Conservation (phyloP, 2,329 filamentous ascomycete species). For the Penicillium decumbens region DNA sequence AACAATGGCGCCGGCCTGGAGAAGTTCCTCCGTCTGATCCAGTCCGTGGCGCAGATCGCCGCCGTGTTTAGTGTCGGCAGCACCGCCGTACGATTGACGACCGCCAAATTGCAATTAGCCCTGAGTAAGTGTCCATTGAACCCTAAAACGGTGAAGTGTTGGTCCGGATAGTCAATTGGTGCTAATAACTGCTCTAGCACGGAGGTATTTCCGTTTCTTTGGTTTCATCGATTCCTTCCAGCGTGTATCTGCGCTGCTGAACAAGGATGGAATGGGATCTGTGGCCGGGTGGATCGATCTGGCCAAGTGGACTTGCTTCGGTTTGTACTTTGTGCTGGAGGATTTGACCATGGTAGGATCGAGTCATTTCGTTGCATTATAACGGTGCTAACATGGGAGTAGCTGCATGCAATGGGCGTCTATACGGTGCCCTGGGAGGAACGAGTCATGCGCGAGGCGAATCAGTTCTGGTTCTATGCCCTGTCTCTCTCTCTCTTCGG, state of each 20-base stretch:
- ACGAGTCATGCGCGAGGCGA: conserved; percentile 55
- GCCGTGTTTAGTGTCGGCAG: conserved; percentile 25
- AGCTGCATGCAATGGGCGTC: conserved; percentile 50
- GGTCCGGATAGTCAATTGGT: conserved; percentile 1
- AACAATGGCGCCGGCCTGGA: conserved; percentile 34
- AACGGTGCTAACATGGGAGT: conserved; percentile 11
- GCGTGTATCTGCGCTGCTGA: conserved; percentile 45
- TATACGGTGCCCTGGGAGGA: conserved; percentile 42
- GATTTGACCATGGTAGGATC: conserved; percentile 56
- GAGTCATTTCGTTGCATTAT: neutral
- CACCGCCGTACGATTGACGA: conserved; percentile 34
- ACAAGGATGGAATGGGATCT: conserved; percentile 22
- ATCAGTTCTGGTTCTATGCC: conserved; percentile 66
- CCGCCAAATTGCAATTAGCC: conserved; percentile 40
- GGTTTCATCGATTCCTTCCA: conserved; percentile 61
- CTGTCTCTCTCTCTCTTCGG: conserved; percentile 50
- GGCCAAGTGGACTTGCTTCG: conserved; percentile 56
- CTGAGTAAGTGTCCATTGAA: conserved; percentile 31
- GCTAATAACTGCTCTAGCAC: conserved; percentile 32
- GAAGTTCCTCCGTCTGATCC: conserved; percentile 38
- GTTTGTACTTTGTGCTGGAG: conserved; percentile 65
- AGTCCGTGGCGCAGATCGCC: conserved; percentile 35
- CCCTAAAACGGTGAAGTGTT: neutral
- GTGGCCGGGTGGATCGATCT: conserved; percentile 47
- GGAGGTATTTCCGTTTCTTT: conserved; percentile 65